Base-by-base conservation (phyloP, 495 filamentous ascomycete species). In the Penicillium macrosclerotiorum region DNA sequence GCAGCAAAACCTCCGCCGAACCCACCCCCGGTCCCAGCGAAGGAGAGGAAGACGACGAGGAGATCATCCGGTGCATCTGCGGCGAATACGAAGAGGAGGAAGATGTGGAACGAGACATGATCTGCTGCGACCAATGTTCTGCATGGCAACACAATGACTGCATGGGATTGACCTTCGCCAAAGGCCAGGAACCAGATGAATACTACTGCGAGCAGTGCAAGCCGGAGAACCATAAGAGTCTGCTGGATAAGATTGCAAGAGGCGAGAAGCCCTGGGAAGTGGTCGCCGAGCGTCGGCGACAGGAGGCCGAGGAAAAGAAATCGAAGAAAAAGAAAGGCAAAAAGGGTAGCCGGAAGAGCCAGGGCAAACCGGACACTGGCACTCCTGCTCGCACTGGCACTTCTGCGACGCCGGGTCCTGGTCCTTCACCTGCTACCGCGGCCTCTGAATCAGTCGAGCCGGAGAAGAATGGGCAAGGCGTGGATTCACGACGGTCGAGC, bases 111-210 rank as follows among this genome's bases (percentile, higher is more conserved):
- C 79, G 84, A 26, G 82, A 90, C 55, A 90, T 94, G 63, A 94
- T 97, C 57, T 85, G 86, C 55, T 98, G 93, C 68, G 93, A 98
- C 57, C 77, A 73, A 25, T 98, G 93, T 59, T 80, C 81, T 20
- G 90, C 84, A 35, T 98, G 93, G 93, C 93, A 98, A 65, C 93
- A 98, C 62, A 95, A 94, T 57, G 82, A 90, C 52, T 98, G 93
- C 63, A 90, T 98, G 81, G 90, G 88, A 20, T 75, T 95, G 48
- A 81, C 82, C 46, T 84, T 89, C 51, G 83, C 82, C 45, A 79
- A 86, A 12, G 82, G 88, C 26, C 79, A 87, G 49, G 69, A 89
- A 49, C 86, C 86, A 23, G 80, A 82, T 16, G 68, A 85, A 58
- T 98, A 97, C 69, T 90, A 82, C 62, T 98, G 93, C 62, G 93